Base-by-base conservation (phyloP, 805 yeast genomes). In the Priceomyces fermenticarens region DNA sequence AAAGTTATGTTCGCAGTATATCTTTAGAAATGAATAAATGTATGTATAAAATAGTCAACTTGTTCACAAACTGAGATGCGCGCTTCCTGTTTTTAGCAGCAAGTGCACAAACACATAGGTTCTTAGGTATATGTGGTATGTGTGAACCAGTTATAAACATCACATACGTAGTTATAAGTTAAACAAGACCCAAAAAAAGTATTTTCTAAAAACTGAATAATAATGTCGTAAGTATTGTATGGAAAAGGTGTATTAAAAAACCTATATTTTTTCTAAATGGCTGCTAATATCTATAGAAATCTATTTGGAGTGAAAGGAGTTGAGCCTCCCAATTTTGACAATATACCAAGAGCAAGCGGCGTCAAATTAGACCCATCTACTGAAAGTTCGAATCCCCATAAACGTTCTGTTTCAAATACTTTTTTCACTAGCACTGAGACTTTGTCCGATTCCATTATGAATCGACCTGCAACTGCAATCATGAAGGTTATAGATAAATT, bases 391-490 rank as follows among this genome's bases (percentile, higher is more conserved):
- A 32, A 30, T 30, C 20, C 39, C 5, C 15, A 41, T 10, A 44
- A 42, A 20, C 44, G 36, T 40, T 28, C 44, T 9, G 36, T 42
- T 8, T 45, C 44, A n/a, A 32, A 41, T 25, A 25, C 45, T 6
- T 43, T 37, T 31, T 32, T 39, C 10, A 17, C 30, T 13, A 48
- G 44, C 35, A 40, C 44, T 17, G 52, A 46, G 34, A 44, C 39
- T 32, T 12, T 38, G 10, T 32, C 43, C 10, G 48, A 48, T 3
- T 34, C 47, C 3, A 42, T 45, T 32, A 30, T 49, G 23, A 32
- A 44, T 14, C 46, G 61, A 15, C 60, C 62, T 2, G 40, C 53
- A 6, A 55, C 62, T 0, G 61, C 62, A 3, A 33, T 58, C 30
- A 49, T 46, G 29, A 49, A 44, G 35, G 55, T 51, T 5, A 38